Evolutionary conservation across 1,139 yeast species (phyloP), one percentile per base, ranked within the genome.

Genomic region (Arxiozyma heterogenica): DNA sequence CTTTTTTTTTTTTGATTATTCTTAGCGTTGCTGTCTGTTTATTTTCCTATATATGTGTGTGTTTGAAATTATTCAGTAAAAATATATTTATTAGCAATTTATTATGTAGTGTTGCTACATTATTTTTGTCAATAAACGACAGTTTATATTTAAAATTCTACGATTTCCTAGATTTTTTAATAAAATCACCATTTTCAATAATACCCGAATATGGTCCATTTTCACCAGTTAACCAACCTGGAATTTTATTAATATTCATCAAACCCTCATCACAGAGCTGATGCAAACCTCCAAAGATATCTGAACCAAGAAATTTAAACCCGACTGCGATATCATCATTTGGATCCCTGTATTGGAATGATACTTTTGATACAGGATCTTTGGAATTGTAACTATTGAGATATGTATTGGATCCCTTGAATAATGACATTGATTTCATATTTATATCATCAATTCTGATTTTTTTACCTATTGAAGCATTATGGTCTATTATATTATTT

Each of bases 221-320:
- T 65, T 86, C 93, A 1, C 96, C 96, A 1, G 95, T 83, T 46
- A 88, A 66, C 91, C 91, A 88, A 21, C 80, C 76, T 0, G 96
- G 96, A 34, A 86, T 69, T 0, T 64, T 72, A 18, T 73, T 70
- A 0, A 86, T 79, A 61, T 86, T 78, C 2, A 84, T 64, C 0
- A 76, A 62, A 49, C 79, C 81, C 18, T 72, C 62, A 4, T 74
- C 81, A n/a, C 90, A 80, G 42, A 88, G 72, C 61, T 86, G 84
- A 65, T 86, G 90, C 45, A 89, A 63, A 0, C 96, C 96, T 1
- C 81, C 95, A 75, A 83, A 86, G 1, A 89, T 79, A 65, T 89
- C 95, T n/a, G 73, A 71, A 0, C 96, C 96, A 3, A 77, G 73
- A 6, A 88, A 66, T 55, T 77, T 75, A 30, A 88, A 57, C 23